Base-by-base conservation (phyloP, 306 rosid species). In the Corylus avellana region DNA sequence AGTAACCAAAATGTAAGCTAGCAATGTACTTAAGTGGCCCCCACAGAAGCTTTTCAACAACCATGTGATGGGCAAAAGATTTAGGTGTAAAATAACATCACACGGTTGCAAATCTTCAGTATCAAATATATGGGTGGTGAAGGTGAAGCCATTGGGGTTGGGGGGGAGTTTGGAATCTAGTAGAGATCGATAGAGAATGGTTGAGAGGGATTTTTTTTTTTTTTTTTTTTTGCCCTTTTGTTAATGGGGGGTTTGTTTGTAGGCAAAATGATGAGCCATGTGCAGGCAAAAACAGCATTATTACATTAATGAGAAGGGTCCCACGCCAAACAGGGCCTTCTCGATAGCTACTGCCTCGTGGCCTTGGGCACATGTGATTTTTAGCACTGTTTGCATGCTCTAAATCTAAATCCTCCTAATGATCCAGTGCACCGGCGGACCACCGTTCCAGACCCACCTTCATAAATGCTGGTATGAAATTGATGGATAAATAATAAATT, bases 161-260 rank as follows among this genome's bases (percentile, higher is more conserved):
- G 78, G 64, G 83, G 64, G 64, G 51, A 74, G 72, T 82, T 79
- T 37, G 80, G 55, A 76, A 73, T 48, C 68, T 46, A 71, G 53
- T 69, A 47, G 8, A 71, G 14, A 57, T 51, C 39, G 47, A 18
- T 73, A 44, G 59, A 53, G 79, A 82, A 78, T 69, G 68, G 77
- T 75, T 39, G 78, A 76, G 44, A 89, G 76, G 73, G 79, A 71
- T 49, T 64, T 73, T 14, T 62, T 25, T 25, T 27, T 48, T 27
- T 48, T 22, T 22, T 22, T 22, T 22, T 22, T 22, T 22, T 22
- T 22, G 22, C 10, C 35, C 18, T 69, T 77, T 79, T 18, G 81
- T 80, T 86, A 85, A 87, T 79, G 90, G 93, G 93, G 70, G 78
- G 78, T 89, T 86, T 90, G 92, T 86, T 88, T 77, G 82, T 69